These are phyloP conservation scores for Asterochloris erici DNA, from an alignment of 139 green algal genomes.

Conservation along the genomic window DNA sequence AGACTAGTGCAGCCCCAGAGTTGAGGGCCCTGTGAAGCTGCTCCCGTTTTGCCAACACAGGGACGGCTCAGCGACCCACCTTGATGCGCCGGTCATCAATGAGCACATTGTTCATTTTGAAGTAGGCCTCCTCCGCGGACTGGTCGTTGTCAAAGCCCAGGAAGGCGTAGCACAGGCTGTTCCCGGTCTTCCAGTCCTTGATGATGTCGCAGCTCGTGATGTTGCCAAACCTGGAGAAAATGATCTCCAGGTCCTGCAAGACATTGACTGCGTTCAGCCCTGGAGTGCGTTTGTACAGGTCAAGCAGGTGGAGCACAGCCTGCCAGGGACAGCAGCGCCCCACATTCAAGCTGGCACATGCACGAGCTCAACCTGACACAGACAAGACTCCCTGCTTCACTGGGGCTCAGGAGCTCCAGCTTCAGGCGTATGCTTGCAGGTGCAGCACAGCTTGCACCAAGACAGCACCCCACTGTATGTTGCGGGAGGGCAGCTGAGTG, in stretches of 20 bases:
- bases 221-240: conserved; percentile 95
- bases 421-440: too few species aligned
- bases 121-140: conserved; percentile 87
- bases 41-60: neutral
- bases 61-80: conserved; percentile 13
- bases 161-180: conserved; percentile 95
- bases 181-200: conserved; percentile 92
- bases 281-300: neutral
- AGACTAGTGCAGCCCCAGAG: neutral
- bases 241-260: conserved; percentile 95
- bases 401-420: too few species aligned
- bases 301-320: conserved; percentile 19
- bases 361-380: neutral
- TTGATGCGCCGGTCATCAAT: conserved; percentile 95
- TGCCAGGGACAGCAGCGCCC: conserved; percentile 5
- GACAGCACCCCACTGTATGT: too few species aligned
- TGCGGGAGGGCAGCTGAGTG: too few species aligned
- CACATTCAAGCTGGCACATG: neutral
- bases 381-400: too few species aligned
- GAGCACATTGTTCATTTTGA: conserved; percentile 99
- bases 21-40: neutral
- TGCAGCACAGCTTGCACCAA: too few species aligned
- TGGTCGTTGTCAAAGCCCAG: conserved; percentile 82
- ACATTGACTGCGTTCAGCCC: conserved; percentile 40
- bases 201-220: conserved; percentile 94